Evolutionary conservation across 2,329 filamentous ascomycete genomes (phyloP).

Genomic region (Hymenoscyphus fructigenus): DNA sequence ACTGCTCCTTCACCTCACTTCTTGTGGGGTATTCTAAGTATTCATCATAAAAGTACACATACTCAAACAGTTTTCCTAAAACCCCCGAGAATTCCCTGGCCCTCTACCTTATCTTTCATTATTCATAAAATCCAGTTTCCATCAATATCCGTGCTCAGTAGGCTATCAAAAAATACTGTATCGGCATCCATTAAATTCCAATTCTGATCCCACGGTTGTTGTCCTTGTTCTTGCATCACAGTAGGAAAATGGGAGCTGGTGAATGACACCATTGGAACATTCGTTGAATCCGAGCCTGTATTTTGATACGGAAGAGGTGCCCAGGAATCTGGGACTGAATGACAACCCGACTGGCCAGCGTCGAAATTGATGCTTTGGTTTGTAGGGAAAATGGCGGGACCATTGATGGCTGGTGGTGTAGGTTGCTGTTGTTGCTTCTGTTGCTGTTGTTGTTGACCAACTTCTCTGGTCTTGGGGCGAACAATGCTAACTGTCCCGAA

Average conservation of each 20-base stretch:
- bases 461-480: slow-evolving; percentile 16
- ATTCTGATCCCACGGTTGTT: slow-evolving; percentile 13
- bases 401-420: not conserved
- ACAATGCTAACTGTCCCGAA: slow-evolving; percentile 35
- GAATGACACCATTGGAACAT: slow-evolving; percentile 28
- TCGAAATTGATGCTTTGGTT: not conserved
- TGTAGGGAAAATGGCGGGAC: not conserved
- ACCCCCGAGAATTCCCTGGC: too few relatives aligned
- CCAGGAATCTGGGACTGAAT: slow-evolving; percentile 11
- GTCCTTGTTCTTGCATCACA: slow-evolving; percentile 18
- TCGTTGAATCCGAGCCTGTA: not conserved
- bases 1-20: too few relatives aligned
- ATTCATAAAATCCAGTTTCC: slow-evolving; percentile 30
- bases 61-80: not conserved
- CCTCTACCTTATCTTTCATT: too few relatives aligned
- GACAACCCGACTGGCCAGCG: not conserved
- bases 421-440: not conserved
- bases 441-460: not conserved
- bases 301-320: not conserved
- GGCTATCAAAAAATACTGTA: slow-evolving; percentile 34
- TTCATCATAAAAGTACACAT: not conserved
- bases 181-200: slow-evolving; percentile 29
- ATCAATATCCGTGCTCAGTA: slow-evolving; percentile 35
- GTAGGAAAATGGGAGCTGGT: slow-evolving; percentile 26
- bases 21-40: too few relatives aligned